These are phyloP conservation scores for Chytriomyces sp. DNA, from an alignment of 192 early-diverging fungal genomes.

Conservation along the genomic window DNA sequence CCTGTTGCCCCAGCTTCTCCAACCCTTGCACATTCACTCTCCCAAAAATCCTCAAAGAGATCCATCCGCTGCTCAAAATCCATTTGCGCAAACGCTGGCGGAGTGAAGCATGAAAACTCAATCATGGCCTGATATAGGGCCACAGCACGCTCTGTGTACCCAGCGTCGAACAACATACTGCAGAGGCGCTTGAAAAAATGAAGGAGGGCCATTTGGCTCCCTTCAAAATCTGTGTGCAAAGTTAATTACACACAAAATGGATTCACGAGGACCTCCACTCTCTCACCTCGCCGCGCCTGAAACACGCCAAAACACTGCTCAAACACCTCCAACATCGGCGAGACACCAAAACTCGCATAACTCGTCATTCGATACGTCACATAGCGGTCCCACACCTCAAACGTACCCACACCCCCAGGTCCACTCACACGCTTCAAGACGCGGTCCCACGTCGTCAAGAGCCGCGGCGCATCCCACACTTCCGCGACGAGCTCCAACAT, in stretches of 20 bases:
- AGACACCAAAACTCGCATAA: conserved; percentile 40
- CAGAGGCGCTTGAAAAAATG: conserved; percentile 40
- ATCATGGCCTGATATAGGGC: conserved; percentile 50
- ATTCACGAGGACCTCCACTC: neutral
- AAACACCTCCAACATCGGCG: conserved; percentile 38
- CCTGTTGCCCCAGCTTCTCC: conserved; percentile 46
- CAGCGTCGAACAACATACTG: conserved; percentile 29
- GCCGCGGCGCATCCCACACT: conserved; percentile 26
- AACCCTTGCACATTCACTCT: conserved; percentile 44
- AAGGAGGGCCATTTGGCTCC: conserved; percentile 30
- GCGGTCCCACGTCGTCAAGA: conserved; percentile 48
- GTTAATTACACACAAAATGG: neutral
- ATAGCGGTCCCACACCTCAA: conserved; percentile 47
- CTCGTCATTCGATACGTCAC: conserved; percentile 49
- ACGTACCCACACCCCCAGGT: neutral
- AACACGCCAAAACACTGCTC: conserved; percentile 36
- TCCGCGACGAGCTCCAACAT: conserved; percentile 38
- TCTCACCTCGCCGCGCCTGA: neutral
- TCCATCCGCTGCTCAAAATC: conserved; percentile 38
- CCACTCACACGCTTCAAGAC: conserved; percentile 26
- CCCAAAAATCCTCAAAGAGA: conserved; percentile 54
- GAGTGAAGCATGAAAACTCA: conserved; percentile 52
- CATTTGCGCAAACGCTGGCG: conserved; percentile 36
- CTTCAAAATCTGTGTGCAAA: conserved; percentile 2
- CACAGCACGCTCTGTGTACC: conserved; percentile 47